Percentiles rank a stretch among this genome's conserved stretches.
These are phyloP conservation scores for Huntiella abstrusa DNA, from an alignment of 2,329 filamentous ascomycete species.

Conservation along the genomic window DNA sequence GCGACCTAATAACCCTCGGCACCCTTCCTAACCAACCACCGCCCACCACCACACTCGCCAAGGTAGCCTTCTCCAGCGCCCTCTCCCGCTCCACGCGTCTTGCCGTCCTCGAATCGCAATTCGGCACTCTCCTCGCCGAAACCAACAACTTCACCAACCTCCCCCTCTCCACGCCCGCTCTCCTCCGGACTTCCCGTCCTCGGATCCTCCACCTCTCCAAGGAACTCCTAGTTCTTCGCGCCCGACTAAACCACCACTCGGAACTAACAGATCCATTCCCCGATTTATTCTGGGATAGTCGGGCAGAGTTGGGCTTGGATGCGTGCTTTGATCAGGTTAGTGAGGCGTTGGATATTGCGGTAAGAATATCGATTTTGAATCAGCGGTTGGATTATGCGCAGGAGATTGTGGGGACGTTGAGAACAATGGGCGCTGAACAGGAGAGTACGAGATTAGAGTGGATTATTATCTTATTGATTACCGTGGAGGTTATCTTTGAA, in stretches of 20 bases:
- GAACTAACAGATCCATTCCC: conserved; percentile 89
- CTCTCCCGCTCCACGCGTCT: conserved; percentile 85
- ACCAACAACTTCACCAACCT: conserved; percentile 67
- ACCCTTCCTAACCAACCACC: conserved; percentile 23
- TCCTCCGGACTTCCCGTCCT: conserved; percentile 31
- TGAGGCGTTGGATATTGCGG: conserved; percentile 72
- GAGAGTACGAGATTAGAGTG: conserved; percentile 77
- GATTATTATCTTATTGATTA: conserved; percentile 89
- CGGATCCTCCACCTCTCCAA: conserved; percentile 90
- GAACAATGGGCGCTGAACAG: conserved; percentile 78
- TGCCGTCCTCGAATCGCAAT: conserved; percentile 68
- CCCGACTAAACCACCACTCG: conserved; percentile 89
- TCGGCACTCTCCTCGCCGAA: conserved; percentile 70
- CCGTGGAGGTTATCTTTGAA: conserved; percentile 81
- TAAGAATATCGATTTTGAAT: conserved; percentile 78
- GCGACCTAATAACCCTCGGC: conserved; percentile 76
- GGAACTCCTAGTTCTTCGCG: conserved; percentile 71
- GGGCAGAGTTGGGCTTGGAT: conserved; percentile 75
- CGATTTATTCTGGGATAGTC: conserved; percentile 90
- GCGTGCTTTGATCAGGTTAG: conserved; percentile 92
- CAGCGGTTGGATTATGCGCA: conserved; percentile 97
- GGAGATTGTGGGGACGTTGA: conserved; percentile 76
- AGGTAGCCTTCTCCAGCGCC: conserved; percentile 91
- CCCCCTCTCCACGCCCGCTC: conserved; percentile 41
- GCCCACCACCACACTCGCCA: conserved; percentile 47